Base-by-base conservation (phyloP, 495 filamentous ascomycete genomes). In the Neurospora intermedia region DNA sequence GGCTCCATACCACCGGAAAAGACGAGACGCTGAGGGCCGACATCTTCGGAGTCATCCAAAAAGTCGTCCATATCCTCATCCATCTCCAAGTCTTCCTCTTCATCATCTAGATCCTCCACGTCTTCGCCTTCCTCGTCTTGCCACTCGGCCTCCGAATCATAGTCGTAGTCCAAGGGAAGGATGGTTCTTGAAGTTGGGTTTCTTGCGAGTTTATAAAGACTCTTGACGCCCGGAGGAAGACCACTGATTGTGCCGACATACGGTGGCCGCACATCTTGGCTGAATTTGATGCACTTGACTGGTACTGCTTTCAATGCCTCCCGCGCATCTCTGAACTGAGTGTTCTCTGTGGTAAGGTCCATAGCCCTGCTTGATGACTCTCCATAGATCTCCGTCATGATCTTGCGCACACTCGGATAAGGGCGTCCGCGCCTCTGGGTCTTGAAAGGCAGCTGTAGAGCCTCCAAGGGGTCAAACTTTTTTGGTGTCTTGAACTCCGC, bases 131-230 rank as follows among this genome's bases (percentile, higher is more conserved):
- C 90, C 71, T 86, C 81, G 74, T 85, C 77, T 54, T 84, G 78
- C 73, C 96, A 99, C 81, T 98, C 96, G 0, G 91, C 94, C 79
- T 99, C 96, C 0, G 94, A 98, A 77, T 98, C 96, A 77, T 98
- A 97, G 74, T 96, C 94, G 80, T 99, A 98, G 77, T 96, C 85
- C n/a, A 89, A 85, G 4, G 91, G 86, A 4, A 91, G 89, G 8
- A 96, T 75, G 10, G 78, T 81, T 54, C 87, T 88, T 40, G 85
- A 78, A 70, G 89, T 89, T 0, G 96, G 94, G 43, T 91, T 92
- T 4, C 91, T 86, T n/a, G 90, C 89, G 5, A 96, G 77, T 73
- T 84, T 89, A 11, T 78, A 76, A 6, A 90, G 85, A 27, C 81
- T 81, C 41, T 74, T 72, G 13, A 75, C 69, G 6, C 77, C 78